Base-by-base conservation (phyloP, 176 grass and related monocot species). In the Echinochloa phyllopogon region DNA sequence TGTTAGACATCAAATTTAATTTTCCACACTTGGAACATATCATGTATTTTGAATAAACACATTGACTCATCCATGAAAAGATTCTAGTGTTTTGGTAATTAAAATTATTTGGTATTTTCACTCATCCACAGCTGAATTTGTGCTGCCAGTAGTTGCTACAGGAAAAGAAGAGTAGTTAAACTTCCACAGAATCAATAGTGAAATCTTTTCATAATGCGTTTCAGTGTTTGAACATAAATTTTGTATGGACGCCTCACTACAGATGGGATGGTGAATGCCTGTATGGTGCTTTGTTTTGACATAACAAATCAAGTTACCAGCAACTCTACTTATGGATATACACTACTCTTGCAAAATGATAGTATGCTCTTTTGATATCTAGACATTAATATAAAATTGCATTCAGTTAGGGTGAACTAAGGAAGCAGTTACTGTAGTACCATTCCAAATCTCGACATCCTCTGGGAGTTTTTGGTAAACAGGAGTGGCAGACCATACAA, bases 401-500 rank as follows among this genome's bases (percentile, higher is more conserved):
- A 48, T 69, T 65, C 18, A 15, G 9, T 75, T 18, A 65, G 7
- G 48, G n/a, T 79, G 50, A 82, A 82, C 77, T 58, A 55, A 87
- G 66, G 23, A 68, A 59, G 36, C 0, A 81, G 5, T 69, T 53
- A 65, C 7, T 16, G 73, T 7, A 74, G 41, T 99, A 99, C 97
- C 97, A 76, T 89, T 80, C 97, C 94, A 99, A 78, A 99, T 99
- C 75, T 86, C 92, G 42, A 89, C 90, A 86, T 99, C 94, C 89
- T 99, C 97, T 37, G 97, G 70, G 41, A 92, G 89, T 53, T 89
- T 92, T 67, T 90, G 94, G 83, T 99, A 99, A 81, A 99, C 93
- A 82, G 97, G 97, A 72, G 97, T 99, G 59, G 94, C 97, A 76
- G 94, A 99, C 97, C 97, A 96, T 38, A 99, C 78, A 15, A 99